Base-by-base conservation (phyloP, 2,329 filamentous ascomycete species). In the Neofusicoccum kwambonambiense region DNA sequence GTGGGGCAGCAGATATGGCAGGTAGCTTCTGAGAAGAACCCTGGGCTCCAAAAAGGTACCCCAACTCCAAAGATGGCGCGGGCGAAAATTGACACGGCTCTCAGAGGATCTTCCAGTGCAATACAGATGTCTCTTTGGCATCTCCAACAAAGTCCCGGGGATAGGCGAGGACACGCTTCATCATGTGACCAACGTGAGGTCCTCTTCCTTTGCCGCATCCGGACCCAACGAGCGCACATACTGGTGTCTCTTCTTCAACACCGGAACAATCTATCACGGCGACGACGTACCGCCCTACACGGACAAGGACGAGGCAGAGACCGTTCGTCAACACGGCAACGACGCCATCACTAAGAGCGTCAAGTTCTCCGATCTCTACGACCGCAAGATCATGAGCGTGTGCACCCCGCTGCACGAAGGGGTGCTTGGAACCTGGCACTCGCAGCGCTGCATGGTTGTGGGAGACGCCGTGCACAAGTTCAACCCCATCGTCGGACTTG, bases 391-490 rank as follows among this genome's bases (percentile, higher is more conserved):
- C 35, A 49, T 50, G 34, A n/a, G 44, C 8, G 57, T 61, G 12
- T 50, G 45, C 31, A 61, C 57, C 2, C 57, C 57, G 1, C 34
- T 61, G 5, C 57, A 61, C 13, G 57, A 61, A 22, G 13, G n/a
- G 7, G 57, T 61, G 9, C 31, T 61, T 5, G 31, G 15, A 3
- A 31, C 12, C 3, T 61, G 57, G 57, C 45, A 61, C 17, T 39
- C 42, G 5, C 31, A 39, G n/a, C 42, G 57, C 9, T 61, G 42
- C 4, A 61, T 61, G 13, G 42, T 61, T n/a, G 13, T 61, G n/a
- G 57, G 57, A 12, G 57, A 61, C 15, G 57, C 57, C 3, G 57
- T 50, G 11, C 57, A 61, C 34, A 61, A 61, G 39, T 50, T 61
- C 57, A 61, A 61, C 15, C 57, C 57, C 31, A 61, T 61, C 13